Evolutionary conservation across 1,139 yeast species (phyloP).

Genomic region (Suhomyces bokatorum): DNA sequence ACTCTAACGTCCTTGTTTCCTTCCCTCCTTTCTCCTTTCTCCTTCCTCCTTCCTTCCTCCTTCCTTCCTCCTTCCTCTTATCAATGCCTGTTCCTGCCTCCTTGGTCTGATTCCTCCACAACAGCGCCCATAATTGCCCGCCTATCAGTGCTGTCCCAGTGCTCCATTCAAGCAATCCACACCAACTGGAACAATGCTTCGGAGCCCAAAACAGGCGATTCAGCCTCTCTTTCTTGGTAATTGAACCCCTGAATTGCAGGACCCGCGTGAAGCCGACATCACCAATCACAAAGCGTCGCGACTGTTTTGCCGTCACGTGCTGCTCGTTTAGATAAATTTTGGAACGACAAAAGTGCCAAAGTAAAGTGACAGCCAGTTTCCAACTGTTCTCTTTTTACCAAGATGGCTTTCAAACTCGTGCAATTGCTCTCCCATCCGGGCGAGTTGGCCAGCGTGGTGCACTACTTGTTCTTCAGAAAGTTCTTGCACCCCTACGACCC

Average conservation of each 20-base stretch:
- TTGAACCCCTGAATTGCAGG: background rate
- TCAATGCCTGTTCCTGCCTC: too few species aligned
- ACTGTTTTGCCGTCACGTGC: slow-evolving; percentile 3
- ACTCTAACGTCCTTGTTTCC: too few species aligned
- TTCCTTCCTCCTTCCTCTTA: too few species aligned
- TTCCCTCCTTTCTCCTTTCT: too few species aligned
- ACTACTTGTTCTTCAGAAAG: slow-evolving; percentile 55
- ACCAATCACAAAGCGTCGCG: slow-evolving; percentile 1
- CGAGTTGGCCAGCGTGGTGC: slow-evolving; percentile 69
- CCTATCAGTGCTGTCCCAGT: background rate
- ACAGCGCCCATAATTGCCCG: too few species aligned
- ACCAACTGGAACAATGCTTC: background rate
- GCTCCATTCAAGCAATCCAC: background rate
- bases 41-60: too few species aligned
- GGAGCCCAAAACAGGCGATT: background rate
- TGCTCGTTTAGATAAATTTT: slow-evolving; percentile 5
- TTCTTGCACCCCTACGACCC: slow-evolving; percentile 55
- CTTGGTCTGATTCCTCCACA: too few species aligned
- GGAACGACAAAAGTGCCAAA: slow-evolving; percentile 3
- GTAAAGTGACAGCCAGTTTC: background rate
- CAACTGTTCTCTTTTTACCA: background rate
- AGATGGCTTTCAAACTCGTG: slow-evolving; percentile 63
- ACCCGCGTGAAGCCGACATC: background rate
- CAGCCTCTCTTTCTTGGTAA: background rate
- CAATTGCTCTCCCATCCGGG: slow-evolving; percentile 69